These are phyloP conservation scores for Miscanthus lutarioriparius DNA, from an alignment of 176 grass and related monocot genomes.

Conservation along the genomic window DNA sequence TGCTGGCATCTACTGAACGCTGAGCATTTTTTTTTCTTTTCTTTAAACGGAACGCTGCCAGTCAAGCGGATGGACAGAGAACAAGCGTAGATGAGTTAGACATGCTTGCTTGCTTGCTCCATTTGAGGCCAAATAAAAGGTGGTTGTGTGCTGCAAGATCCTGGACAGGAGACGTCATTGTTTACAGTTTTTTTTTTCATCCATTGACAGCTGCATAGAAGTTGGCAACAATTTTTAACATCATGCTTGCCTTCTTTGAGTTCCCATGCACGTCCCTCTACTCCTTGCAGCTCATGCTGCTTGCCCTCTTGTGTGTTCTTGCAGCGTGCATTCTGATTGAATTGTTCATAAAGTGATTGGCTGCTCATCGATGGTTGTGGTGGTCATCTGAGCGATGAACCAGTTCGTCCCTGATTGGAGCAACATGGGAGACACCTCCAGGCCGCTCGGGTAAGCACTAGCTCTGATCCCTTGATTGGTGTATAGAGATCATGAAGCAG, in stretches of 20 bases:
- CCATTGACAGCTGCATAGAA: background rate
- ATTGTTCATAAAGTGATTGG: background rate
- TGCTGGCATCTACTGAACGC: background rate
- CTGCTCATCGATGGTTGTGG: background rate
- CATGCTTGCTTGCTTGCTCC: conserved; percentile 1
- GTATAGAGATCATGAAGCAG: background rate
- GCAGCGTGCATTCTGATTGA: background rate
- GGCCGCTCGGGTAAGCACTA: conserved; percentile 41
- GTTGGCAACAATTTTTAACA: background rate
- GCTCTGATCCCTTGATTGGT: background rate
- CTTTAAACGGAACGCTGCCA: background rate
- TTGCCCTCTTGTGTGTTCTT: background rate
- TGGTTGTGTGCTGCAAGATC: conserved; percentile 21
- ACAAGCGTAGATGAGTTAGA: background rate
- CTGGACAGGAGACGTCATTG: conserved; percentile 6
- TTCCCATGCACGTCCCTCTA: background rate
- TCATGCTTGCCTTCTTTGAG: background rate
- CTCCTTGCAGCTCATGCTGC: background rate
- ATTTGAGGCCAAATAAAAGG: background rate
- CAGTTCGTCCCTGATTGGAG: conserved; percentile 62
- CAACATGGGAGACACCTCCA: conserved; percentile 58
- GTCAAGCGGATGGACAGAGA: background rate
- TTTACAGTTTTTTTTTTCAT: background rate
- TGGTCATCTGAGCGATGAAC: conserved; percentile 49
- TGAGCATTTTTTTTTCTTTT: background rate